Percentiles rank a stretch among this genome's conserved stretches.
These are phyloP conservation scores for Cronartium ribicola DNA, from an alignment of 1,284 basidiomycete species.

Conservation along the genomic window DNA sequence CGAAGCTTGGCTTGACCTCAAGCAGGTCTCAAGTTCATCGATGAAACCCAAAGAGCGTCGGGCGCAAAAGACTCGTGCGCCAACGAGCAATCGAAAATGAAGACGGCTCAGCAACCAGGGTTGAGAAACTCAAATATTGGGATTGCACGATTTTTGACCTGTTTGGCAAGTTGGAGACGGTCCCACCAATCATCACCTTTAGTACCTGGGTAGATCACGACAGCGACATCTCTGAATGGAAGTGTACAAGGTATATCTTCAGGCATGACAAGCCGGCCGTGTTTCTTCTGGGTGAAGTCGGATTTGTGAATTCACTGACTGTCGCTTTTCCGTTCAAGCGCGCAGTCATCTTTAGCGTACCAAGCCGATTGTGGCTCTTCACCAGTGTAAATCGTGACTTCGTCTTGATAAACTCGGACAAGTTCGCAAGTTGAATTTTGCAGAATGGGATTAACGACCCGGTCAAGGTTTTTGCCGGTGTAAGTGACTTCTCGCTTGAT, in stretches of 20 bases:
- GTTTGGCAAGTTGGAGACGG: conserved; percentile 1
- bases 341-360: background rate
- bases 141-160: background rate
- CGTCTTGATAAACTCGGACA: conserved; percentile 9
- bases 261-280: conserved; percentile 1
- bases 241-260: background rate
- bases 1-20: conserved; percentile 8
- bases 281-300: conserved; percentile 8
- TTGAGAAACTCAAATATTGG: conserved; percentile 4
- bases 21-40: conserved; percentile 13
- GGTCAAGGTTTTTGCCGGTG: background rate
- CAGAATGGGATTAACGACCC: background rate
- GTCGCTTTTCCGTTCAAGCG: conserved; percentile 1
- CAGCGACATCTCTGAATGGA: conserved; percentile 3
- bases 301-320: background rate
- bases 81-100: conserved; percentile 14
- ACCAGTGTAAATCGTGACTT: background rate
- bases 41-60: background rate
- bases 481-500: background rate
- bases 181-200: conserved; percentile 17
- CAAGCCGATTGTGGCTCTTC: conserved; percentile 1
- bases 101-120: background rate
- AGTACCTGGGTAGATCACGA: conserved; percentile 17
- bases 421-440: background rate
- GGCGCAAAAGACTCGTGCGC: conserved; percentile 1